Base-by-base conservation (phyloP, 805 yeast species). In the Hanseniaspora clermontiae region DNA sequence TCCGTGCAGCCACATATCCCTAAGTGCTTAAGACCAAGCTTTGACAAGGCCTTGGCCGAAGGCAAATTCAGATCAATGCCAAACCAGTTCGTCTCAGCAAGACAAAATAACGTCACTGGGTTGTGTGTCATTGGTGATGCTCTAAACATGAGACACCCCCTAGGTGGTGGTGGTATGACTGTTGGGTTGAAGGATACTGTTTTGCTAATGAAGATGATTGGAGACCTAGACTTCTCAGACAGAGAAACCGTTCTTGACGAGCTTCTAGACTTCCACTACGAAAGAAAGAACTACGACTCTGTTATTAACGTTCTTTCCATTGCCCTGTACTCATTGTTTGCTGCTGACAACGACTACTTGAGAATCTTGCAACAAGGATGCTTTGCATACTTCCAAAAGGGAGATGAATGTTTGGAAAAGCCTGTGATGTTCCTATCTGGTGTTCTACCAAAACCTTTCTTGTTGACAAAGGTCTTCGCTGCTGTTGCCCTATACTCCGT, bases 151-250 rank as follows among this genome's bases (percentile, higher is more conserved):
- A 79, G 98, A 68, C 98, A 93, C 68, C 98, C 98, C 31, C 77
- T 93, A 59, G 93, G 97, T 1, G 98, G 98, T 54, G 98, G 98
- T 61, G 98, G 98, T 59, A 93, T 93, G 98, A 89, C 97, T 29
- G 98, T 93, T 45, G 97, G 96, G 1, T 73, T 93, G 59, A 86
- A 82, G 66, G 98, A 93, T 69, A 74, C 89, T 48, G 80, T 86
- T 19, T 76, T 78, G 61, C 70, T 86, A 42, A 73, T 93, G 53
- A 84, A 55, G 64, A 76, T 53, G 64, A 67, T 69, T 36, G 71
- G 69, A 59, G 66, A 67, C 42, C 51, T 68, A 49, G 71, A 69
- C 49, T 75, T 93, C 50, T 66, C 66, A 29, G 84, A 89, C 65
- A 76, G 82, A 61, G 77, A 70, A 15, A 63, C 71, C 5, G 79